A percentile compares a stretch with the other conserved stretches of the same genome.
phyloP scores from a whole-genome alignment of 1,284 basidiomycete species.

The Pyrrhoderma noxium region DNA sequence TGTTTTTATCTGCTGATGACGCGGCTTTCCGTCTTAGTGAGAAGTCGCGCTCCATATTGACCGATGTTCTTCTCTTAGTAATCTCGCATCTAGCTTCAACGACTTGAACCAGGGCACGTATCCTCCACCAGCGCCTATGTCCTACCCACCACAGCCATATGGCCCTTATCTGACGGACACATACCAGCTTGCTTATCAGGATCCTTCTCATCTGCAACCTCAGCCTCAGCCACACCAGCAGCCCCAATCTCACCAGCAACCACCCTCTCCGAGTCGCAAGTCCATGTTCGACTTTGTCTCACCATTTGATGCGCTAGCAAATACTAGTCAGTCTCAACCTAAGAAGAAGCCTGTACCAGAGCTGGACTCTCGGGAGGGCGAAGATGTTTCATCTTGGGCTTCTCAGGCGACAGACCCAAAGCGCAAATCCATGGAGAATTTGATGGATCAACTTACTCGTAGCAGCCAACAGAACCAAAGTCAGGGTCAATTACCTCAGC shows the following conservation, averaged over 20 bases:
- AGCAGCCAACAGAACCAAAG: slow-evolving; percentile 21
- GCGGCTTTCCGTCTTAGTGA: not conserved
- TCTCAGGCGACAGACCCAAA: slow-evolving; percentile 56
- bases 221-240: slow-evolving; percentile 22
- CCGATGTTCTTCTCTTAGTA: slow-evolving; percentile 5
- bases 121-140: slow-evolving; percentile 13
- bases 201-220: not conserved
- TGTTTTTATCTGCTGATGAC: slow-evolving; percentile 5
- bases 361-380: slow-evolving; percentile 37
- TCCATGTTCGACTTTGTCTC: slow-evolving; percentile 79
- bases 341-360: slow-evolving; percentile 53
- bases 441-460: slow-evolving; percentile 63
- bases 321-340: slow-evolving; percentile 34
- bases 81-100: slow-evolving; percentile 11
- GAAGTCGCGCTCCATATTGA: too few species aligned
- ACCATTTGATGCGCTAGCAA: slow-evolving; percentile 67
- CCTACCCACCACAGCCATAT: slow-evolving; percentile 16
- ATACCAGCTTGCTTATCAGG: slow-evolving; percentile 15
- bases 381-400: slow-evolving; percentile 41
- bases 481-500: slow-evolving; percentile 24
- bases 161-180: slow-evolving; percentile 11
- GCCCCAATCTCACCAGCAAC: slow-evolving; percentile 33
- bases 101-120: slow-evolving; percentile 16
- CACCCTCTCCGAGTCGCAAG: slow-evolving; percentile 62
- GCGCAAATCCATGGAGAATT: slow-evolving; percentile 70